Percentiles rank a stretch among this genome's conserved stretches.
Conservation (phyloP, 129 eudicot genomes). For the Helianthus annuus region HanXRQr2.0-SUNRISE NC_035443.2:34038217-34038716, state of each 20-base stretch:
- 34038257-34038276: background rate
- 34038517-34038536: background rate
- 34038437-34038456: background rate
- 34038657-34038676: background rate
- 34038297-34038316: background rate
- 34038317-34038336: background rate
- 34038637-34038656: background rate
- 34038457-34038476: background rate
- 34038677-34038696: slow-evolving; percentile 74
- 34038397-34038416: background rate
- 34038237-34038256: slow-evolving; percentile 3
- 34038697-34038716: slow-evolving; percentile 97
- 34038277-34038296: background rate
- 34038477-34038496: background rate
- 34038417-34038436: background rate
- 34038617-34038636: background rate
- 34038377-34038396: background rate
- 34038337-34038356: background rate
- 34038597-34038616: background rate
- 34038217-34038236: slow-evolving; percentile 49
- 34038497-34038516: background rate
- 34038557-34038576: background rate
- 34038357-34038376: background rate
- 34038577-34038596: background rate
- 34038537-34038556: background rate